Evolutionary conservation across 371 early-diverging fungal genomes (phyloP).

Genomic region (Haplosporangium sp.): DNA sequence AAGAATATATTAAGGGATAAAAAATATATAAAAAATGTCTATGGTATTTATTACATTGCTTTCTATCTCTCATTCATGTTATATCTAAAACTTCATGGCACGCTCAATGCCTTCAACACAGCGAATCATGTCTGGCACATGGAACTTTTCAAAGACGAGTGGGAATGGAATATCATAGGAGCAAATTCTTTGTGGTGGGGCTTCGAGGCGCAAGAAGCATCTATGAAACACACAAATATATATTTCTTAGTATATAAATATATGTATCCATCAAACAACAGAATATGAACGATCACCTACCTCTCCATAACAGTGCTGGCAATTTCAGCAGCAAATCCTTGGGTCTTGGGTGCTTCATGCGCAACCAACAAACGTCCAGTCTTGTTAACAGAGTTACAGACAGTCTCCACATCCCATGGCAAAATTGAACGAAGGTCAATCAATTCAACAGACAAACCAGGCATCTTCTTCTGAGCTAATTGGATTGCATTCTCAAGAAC

Average conservation of each 20-base stretch:
- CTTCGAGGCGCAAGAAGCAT: constrained; percentile 85
- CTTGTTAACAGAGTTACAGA: constrained; percentile 93
- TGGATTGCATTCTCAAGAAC: constrained; percentile 92
- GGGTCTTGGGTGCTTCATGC: constrained; percentile 96
- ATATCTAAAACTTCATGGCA: constrained; percentile 49
- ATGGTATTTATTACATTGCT: constrained; percentile 4
- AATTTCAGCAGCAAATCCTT: constrained; percentile 97
- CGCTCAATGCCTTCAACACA: constrained; percentile 88
- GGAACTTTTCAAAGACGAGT: constrained; percentile 93
- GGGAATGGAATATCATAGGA: constrained; percentile 98
- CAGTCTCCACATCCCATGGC: constrained; percentile 96
- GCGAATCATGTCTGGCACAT: constrained; percentile 90
- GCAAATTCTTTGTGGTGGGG: constrained; percentile 89
- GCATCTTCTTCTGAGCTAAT: constrained; percentile 88
- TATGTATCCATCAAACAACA: background rate
- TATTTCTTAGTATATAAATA: background rate
- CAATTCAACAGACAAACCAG: constrained; percentile 92
- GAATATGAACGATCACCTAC: constrained; percentile 59
- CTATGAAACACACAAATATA: constrained; percentile 7
- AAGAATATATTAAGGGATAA: background rate
- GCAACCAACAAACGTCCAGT: constrained; percentile 95
- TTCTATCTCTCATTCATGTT: background rate
- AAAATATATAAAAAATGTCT: background rate
- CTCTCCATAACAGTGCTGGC: constrained; percentile 92
- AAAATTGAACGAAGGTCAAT: constrained; percentile 94